phyloP scores from a whole-genome alignment of 2,329 filamentous ascomycete genomes.

The Stenocarpella maydis region DNA sequence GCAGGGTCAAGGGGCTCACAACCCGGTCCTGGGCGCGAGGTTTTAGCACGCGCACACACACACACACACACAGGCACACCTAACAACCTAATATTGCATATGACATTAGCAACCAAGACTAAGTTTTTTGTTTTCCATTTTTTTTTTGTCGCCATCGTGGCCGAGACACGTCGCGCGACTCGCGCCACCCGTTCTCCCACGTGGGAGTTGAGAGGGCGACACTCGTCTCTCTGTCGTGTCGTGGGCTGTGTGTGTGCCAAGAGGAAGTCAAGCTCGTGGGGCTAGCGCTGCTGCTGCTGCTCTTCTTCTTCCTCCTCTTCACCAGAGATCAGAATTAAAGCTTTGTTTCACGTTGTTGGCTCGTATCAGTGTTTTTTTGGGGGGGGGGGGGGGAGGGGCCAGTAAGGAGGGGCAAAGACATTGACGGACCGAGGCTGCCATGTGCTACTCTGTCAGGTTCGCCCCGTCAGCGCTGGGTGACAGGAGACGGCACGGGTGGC shows the following conservation, averaged over 20 bases:
- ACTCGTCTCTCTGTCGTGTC: constrained; percentile 2
- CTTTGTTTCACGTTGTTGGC: background rate
- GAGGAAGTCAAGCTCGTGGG: background rate
- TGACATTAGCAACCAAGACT: background rate
- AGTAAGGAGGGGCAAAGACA: background rate
- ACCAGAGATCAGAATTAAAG: constrained; percentile 16
- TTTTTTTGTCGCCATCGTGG: no score
- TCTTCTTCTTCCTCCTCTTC: background rate
- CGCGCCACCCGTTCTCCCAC: constrained; percentile 13
- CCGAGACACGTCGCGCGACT: constrained; percentile 10
- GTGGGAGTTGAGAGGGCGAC: background rate
- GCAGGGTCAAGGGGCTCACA: constrained; percentile 4
- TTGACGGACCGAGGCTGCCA: background rate
- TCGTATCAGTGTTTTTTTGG: no score
- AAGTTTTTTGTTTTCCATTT: no score
- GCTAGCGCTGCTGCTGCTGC: background rate
- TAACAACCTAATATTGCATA: background rate
- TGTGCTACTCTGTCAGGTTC: background rate
- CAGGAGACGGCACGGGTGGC: background rate
- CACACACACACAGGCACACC: no score
- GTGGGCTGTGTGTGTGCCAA: background rate
- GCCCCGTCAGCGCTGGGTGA: background rate
- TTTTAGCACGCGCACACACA: background rate
- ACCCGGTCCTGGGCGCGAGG: background rate
- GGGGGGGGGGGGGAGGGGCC: no score